Conservation (phyloP, 2,329 filamentous ascomycete species). For the Microdochium trichocladiopsis region DNA sequence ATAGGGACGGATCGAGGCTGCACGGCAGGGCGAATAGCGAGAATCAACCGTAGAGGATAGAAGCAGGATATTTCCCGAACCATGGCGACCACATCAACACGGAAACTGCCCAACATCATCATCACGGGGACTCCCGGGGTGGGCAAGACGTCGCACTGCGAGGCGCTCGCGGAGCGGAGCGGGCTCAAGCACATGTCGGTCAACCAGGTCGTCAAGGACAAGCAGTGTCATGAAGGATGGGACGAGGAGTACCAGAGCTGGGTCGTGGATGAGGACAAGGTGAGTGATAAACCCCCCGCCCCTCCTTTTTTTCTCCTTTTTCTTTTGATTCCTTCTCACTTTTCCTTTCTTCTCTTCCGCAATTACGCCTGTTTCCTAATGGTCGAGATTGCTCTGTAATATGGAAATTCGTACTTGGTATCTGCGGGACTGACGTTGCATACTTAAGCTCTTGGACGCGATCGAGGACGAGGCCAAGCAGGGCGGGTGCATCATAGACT, state of each 20-base stretch:
- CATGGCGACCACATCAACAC: constrained; percentile 18
- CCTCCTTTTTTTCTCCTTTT: constrained; percentile 2
- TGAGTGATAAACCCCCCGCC: constrained; percentile 26
- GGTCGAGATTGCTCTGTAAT: no score
- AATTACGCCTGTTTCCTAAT: no score
- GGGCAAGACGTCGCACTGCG: constrained; percentile 90
- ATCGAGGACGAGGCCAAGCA: constrained; percentile 74
- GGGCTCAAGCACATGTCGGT: constrained; percentile 78
- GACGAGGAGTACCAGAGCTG: constrained; percentile 81
- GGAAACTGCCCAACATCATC: constrained; percentile 75
- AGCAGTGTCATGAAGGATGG: constrained; percentile 78
- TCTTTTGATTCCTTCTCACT: background rate
- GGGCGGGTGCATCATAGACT: constrained; percentile 89
- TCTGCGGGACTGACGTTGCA: background rate
- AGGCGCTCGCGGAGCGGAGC: constrained; percentile 68
- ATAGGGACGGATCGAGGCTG: no score
- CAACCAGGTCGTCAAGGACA: constrained; percentile 87
- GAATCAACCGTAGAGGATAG: constrained; percentile 3
- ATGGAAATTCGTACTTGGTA: background rate
- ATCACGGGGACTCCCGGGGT: constrained; percentile 93
- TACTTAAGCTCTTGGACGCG: constrained; percentile 67
- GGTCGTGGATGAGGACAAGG: constrained; percentile 96
- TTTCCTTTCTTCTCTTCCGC: no score
- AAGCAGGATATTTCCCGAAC: constrained; percentile 4
- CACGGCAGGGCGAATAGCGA: no score